phyloP scores from a whole-genome alignment of 2,329 filamentous ascomycete genomes.

The Apiospora phragmitis region DNA sequence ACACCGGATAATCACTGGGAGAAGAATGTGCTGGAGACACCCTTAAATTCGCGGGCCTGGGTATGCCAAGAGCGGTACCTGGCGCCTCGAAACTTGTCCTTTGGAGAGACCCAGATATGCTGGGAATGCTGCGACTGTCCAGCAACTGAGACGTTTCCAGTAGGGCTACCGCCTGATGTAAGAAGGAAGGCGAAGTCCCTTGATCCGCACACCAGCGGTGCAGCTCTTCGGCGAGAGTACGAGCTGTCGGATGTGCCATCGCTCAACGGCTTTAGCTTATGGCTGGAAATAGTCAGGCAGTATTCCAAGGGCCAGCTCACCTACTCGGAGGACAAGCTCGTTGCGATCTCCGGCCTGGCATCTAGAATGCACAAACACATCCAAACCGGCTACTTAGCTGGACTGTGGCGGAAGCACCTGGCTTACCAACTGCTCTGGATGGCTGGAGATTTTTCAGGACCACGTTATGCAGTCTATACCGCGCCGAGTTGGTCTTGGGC shows the following conservation, averaged over 20 bases:
- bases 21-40: background rate
- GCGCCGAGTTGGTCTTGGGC: background rate
- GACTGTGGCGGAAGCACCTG: background rate
- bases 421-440: background rate
- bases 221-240: background rate
- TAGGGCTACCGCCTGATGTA: no score
- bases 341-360: slow-evolving; percentile 3
- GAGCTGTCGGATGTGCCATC: background rate
- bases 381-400: background rate
- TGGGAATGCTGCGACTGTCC: slow-evolving; percentile 11
- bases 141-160: no score
- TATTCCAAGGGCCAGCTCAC: slow-evolving; percentile 11
- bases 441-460: no score
- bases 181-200: background rate
- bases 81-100: slow-evolving; percentile 10
- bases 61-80: slow-evolving; percentile 13
- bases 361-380: background rate
- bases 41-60: slow-evolving; percentile 11
- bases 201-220: background rate
- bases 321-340: slow-evolving; percentile 5
- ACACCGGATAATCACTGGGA: background rate
- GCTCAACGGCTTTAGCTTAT: background rate
- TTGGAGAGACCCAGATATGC: background rate
- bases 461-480: background rate
- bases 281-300: background rate